phyloP scores from a whole-genome alignment of 495 filamentous ascomycete genomes.

The Corynascus novoguineensis region DNA sequence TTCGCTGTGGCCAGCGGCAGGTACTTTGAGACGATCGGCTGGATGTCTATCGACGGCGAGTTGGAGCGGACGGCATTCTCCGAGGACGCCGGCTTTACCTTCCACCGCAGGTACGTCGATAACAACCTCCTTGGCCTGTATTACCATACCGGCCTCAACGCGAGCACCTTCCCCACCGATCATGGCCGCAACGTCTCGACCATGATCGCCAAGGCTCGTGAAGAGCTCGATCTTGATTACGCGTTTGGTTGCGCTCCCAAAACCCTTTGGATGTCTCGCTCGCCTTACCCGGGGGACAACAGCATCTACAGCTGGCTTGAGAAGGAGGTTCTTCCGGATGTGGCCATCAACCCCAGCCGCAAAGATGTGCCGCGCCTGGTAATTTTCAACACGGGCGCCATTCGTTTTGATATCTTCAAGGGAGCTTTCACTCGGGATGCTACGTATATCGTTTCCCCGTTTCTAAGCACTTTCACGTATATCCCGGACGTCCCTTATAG shows the following conservation, averaged over 20 bases:
- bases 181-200: constrained; percentile 67
- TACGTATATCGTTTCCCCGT: constrained; percentile 80
- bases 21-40: constrained; percentile 98
- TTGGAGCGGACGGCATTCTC: constrained; percentile 32
- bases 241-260: constrained; percentile 77
- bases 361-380: constrained; percentile 54
- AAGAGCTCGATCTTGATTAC: constrained; percentile 63
- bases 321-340: constrained; percentile 61
- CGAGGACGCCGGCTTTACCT: constrained; percentile 35
- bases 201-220: constrained; percentile 65
- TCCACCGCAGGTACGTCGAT: constrained; percentile 83
- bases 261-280: constrained; percentile 73
- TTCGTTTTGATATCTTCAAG: constrained; percentile 93
- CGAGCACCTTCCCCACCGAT: constrained; percentile 67
- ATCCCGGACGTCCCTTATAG: constrained; percentile 73
- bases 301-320: constrained; percentile 82
- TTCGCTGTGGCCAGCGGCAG: constrained; percentile 84
- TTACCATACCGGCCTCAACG: constrained; percentile 70
- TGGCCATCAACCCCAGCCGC: constrained; percentile 40
- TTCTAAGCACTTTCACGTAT: constrained; percentile 72
- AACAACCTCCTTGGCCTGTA: constrained; percentile 85
- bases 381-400: constrained; percentile 80
- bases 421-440: constrained; percentile 83
- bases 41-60: constrained; percentile 78
- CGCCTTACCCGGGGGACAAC: constrained; percentile 58